Base-by-base conservation (phyloP, 768 basidiomycete species). In the Suillus discolor region DNA sequence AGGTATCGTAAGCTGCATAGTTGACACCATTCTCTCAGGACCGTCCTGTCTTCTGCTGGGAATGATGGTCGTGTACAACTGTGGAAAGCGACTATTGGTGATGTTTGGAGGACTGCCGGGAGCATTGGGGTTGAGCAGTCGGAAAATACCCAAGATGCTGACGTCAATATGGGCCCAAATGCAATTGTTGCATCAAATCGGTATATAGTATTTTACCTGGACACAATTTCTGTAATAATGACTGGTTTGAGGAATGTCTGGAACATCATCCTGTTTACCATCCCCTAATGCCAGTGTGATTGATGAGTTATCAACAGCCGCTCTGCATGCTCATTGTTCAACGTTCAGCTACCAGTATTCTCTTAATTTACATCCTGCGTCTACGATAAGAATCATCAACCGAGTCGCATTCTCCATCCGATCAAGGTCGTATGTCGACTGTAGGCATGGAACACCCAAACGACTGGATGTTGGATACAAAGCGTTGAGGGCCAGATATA, bases 61-160 rank as follows among this genome's bases (percentile, higher is more conserved):
- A 92, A 96, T 71, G 89, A 96, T 69, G 89, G 94, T 6, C 83
- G 92, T 11, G 84, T 96, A 34, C 84, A 93, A 8, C 76, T 96
- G 42, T 96, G 93, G 93, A 95, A 94, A 76, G 89, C 90, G 2
- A 89, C 92, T 5, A 82, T 89, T 64, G 93, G 90, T 65, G 93
- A 82, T 70, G 92, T 96, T 16, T 94, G 94, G 93, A 81, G 91
- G 68, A 83, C 90, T 6, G 91, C 92, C 20, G 93, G 93, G 6
- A 89, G 89, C 65, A 87, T 95, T 62, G 90, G 89, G 55, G 89
- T 94, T 57, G 92, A 94, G 71, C 91, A 93, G 66, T 82, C 86
- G 9, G 86, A 85, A 64, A 84, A 85, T 64, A 79, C 75, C 20
- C 71, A 77, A 42, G 81, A 79, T 55, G 78, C 73, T 41, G 83